Base-by-base conservation (phyloP, 148 eudicot genomes). In the Talinum fruticosum region DNA sequence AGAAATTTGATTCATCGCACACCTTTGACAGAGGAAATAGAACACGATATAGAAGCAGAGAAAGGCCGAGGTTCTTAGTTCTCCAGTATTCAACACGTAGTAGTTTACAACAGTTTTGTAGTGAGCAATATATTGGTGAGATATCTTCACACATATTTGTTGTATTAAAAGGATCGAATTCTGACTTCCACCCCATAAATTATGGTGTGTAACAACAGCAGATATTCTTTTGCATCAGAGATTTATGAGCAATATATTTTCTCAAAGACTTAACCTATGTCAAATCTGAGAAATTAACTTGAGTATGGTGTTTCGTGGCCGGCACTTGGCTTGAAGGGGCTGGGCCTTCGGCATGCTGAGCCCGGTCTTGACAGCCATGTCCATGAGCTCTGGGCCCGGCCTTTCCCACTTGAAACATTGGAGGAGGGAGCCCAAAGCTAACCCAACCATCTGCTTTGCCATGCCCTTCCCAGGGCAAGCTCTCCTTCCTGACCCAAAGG, bases 351-450 rank as follows among this genome's bases (percentile, higher is more conserved):
- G 84, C 79, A 85, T 82, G 18, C 72, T 72, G 13, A 84, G 38
- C 57, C 90, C 85, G 68, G 26, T 65, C 79, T 85, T 84, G 49
- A 81, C 84, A 3, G 47, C 59, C 86, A 88, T 70, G 61, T 86
- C 80, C 4, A 86, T 45, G 12, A 75, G 24, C 78, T 88, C 83
- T 29, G 59, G 82, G 15, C 78, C 29, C 2, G 74, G 70, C 54
- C 88, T 84, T 38, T 82, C 84, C 88, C 87, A 86, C 64, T 86
- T 79, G 29, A 86, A 84, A 77, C 84, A 82, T 67, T 84, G 90
- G 33, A 88, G 65, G 74, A 88, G 59, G 8, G 75, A 32, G 4
- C 79, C 87, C 75, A 88, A 45, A 18, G 83, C n/a, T 24, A 86
- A 38, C 13, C 86, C 84, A 29, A 84, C 80, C 38, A 84, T 41